Base-by-base conservation (phyloP, 2,329 filamentous ascomycete species). In the Hypocreales sp. region DNA sequence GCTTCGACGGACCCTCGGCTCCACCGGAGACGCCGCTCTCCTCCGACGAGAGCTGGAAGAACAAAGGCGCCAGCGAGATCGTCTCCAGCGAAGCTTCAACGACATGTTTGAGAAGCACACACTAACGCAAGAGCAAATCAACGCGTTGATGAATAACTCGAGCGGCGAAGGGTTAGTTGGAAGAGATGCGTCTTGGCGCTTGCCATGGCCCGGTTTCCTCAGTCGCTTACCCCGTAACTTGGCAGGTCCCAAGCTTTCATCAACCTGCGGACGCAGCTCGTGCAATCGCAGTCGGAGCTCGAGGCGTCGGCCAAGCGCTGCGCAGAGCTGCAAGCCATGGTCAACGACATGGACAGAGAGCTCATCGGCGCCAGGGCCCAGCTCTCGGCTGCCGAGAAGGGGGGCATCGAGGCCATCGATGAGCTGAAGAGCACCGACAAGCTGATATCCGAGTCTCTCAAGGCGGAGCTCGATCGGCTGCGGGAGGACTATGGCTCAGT, bases 381-480 rank as follows among this genome's bases (percentile, higher is more conserved):
- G 37, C 56, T 75, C 27, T 60, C 56, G 24, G 64, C 63, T 16
- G 53, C 71, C 16, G 59, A 60, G 24, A 61, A 68, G 41, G 63
- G 64, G n/a, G 60, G 61, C 19, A 40, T 61, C 9, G 58, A 64
- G 15, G 67, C 65, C 12, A 51, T 76, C 5, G 58, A 68, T 26
- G 62, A 67, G 37, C 56, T 76, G 37, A 72, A 72, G 50, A 57
- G 56, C 22, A 62, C 69, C 6, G 69, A 76, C 44, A 58, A 63
- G 35, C 55, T 72, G 35, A 61, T 76, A 32, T 64, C 66, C 11
- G 53, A 60, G 12, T 74, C 70, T 11, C 58, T 76, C 30, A 60
- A 64, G 35, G 57, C 57, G 24, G 72, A 77, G 41, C 58, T 76
- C 20, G 60, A 70, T 28, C 53, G 58, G 16, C 54, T 68, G 35